Conservation (phyloP, 495 filamentous ascomycete species). For the Barbatosphaeria neglecta region DNA sequence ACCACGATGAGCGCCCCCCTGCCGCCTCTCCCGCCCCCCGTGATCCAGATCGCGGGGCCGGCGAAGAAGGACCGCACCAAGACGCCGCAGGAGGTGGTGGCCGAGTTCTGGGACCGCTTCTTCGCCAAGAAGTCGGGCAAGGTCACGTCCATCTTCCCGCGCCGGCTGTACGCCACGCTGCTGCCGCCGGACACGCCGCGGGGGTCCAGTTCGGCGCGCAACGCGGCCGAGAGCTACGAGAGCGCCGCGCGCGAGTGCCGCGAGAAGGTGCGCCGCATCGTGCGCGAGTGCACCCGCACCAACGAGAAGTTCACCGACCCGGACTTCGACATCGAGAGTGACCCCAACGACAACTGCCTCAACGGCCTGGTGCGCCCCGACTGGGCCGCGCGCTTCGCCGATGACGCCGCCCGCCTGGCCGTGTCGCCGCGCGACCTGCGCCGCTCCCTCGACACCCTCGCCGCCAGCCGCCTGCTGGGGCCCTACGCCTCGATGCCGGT, state of each 20-base stretch:
- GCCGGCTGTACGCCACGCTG: slow-evolving; percentile 14
- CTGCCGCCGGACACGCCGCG: slow-evolving; percentile 10
- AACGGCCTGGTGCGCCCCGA: slow-evolving; percentile 11
- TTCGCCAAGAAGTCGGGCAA: slow-evolving; percentile 18
- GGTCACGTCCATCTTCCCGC: slow-evolving; percentile 20
- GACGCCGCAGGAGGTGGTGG: slow-evolving; percentile 15
- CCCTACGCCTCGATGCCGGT: slow-evolving; percentile 13
- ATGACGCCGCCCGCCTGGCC: slow-evolving; percentile 13
- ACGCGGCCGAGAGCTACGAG: slow-evolving; percentile 42
- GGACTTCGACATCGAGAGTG: slow-evolving; percentile 64
- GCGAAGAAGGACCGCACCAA: slow-evolving; percentile 11
- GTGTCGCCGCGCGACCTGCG: slow-evolving; percentile 3
- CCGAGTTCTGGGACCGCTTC: slow-evolving; percentile 19
- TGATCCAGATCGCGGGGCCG: not conserved
- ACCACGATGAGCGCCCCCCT: not conserved
- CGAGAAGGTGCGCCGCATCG: slow-evolving; percentile 56
- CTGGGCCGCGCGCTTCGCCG: not conserved
- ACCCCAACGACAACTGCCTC: slow-evolving; percentile 21
- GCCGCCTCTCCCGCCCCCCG: not conserved
- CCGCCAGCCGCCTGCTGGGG: slow-evolving; percentile 2
- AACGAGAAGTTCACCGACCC: slow-evolving; percentile 73
- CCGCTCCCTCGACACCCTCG: slow-evolving; percentile 4
- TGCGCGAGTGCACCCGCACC: slow-evolving; percentile 55
- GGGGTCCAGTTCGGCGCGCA: slow-evolving; percentile 12
- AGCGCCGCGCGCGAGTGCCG: slow-evolving; percentile 51